A percentile compares a stretch with the other conserved stretches of the same genome.
These are phyloP conservation scores for Globisporangium yorkense DNA, from an alignment of 352 stramenopile species.

Conservation along the genomic window DNA sequence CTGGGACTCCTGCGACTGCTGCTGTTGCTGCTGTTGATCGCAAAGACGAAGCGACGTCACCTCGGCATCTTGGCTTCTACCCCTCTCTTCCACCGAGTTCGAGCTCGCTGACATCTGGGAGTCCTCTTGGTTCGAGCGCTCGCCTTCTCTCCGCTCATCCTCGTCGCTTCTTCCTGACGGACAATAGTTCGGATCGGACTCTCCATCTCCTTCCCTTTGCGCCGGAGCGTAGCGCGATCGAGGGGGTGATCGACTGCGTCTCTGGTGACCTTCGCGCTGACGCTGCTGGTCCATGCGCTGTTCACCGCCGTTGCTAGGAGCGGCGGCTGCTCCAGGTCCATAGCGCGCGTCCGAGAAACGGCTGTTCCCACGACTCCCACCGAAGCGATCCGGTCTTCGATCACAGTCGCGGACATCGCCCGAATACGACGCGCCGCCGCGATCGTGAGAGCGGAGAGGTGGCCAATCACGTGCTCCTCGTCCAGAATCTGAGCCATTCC, in stretches of 20 bases:
- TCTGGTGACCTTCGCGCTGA: not conserved
- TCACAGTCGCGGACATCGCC: conserved; percentile 1
- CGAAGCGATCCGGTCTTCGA: conserved; percentile 1
- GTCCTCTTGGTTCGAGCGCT: not conserved
- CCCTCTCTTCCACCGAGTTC: not conserved
- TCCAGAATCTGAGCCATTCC: not conserved
- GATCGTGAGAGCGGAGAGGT: conserved; percentile 2
- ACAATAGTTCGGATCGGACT: conserved; percentile 5
- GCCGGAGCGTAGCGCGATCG: conserved; percentile 1
- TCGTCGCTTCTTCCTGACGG: conserved; percentile 1
- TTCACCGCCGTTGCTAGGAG: not conserved
- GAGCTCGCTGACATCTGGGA: not conserved
- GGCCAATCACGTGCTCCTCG: not conserved
- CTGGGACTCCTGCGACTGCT: not conserved
- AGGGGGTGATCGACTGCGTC: not conserved
- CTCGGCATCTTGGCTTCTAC: not conserved
- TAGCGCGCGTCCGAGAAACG: conserved; percentile 3
- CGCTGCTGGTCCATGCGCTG: not conserved
- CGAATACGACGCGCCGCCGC: not conserved
- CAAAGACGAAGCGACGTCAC: too few relatives aligned
- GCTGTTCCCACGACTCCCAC: not conserved
- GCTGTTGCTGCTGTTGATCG: not conserved
- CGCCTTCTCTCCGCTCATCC: not conserved
- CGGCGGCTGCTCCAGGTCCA: not conserved
- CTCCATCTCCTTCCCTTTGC: not conserved